These are phyloP conservation scores for Gilbertella persicaria DNA, from an alignment of 371 early-diverging fungal genomes.

Conservation along the genomic window DNA sequence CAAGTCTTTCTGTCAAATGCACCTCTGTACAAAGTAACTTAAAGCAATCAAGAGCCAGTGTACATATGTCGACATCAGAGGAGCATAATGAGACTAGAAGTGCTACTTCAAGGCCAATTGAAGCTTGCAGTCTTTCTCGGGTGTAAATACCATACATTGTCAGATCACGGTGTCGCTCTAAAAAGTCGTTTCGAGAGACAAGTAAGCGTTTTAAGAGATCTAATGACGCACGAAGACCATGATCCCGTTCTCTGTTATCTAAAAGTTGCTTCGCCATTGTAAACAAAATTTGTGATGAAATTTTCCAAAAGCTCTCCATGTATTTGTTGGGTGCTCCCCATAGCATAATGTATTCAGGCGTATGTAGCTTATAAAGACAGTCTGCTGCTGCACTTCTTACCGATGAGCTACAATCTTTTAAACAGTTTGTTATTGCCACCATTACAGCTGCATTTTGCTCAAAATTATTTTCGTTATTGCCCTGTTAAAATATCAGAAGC, in stretches of 20 bases:
- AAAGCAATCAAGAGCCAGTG: slow-evolving; percentile 56
- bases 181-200: slow-evolving; percentile 65
- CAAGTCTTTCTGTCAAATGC: slow-evolving; percentile 54
- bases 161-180: slow-evolving; percentile 54
- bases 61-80: slow-evolving; percentile 65
- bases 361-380: slow-evolving; percentile 60
- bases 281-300: slow-evolving; percentile 55
- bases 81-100: slow-evolving; percentile 72
- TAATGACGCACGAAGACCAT: slow-evolving; percentile 54
- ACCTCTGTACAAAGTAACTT: slow-evolving; percentile 60
- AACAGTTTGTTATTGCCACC: slow-evolving; percentile 59
- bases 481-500: slow-evolving; percentile 7
- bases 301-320: slow-evolving; percentile 66
- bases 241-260: slow-evolving; percentile 49
- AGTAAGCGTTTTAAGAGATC: slow-evolving; percentile 68
- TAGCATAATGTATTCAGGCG: slow-evolving; percentile 47
- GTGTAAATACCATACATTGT: slow-evolving; percentile 58
- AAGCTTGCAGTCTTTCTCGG: slow-evolving; percentile 67
- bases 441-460: slow-evolving; percentile 65
- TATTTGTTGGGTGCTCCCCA: slow-evolving; percentile 56
- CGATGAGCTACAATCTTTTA: slow-evolving; percentile 50
- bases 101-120: slow-evolving; percentile 72
- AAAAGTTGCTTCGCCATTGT: slow-evolving; percentile 50
- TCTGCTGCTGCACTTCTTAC: slow-evolving; percentile 69
- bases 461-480: slow-evolving; percentile 21